Base-by-base conservation (phyloP, 2,329 filamentous ascomycete genomes). In the Dactylonectria macrodidyma region DNA sequence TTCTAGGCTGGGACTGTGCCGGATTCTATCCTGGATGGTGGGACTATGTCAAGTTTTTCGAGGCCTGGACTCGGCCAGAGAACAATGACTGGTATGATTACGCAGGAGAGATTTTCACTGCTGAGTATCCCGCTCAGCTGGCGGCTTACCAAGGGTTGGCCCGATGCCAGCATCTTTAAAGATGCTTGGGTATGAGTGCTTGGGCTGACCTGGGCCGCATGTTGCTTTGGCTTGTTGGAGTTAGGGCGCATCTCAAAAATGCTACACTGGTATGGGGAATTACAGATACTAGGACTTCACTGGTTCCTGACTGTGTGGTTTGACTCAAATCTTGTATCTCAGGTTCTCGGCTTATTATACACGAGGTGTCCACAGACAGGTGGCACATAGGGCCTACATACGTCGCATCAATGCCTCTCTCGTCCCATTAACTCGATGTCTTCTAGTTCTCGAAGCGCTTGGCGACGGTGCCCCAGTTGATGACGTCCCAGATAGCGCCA, bases 391-490 rank as follows among this genome's bases (percentile, higher is more conserved):
- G 19, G 51, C 62, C 33, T 19, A n/a, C 26, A 47, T 55, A 41
- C 30, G 36, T 60, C n/a, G 19, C 33, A 44, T 33, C 50, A 19
- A 44, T 56, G 22, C 47, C 47, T 66, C 57, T 12, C 30, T 33
- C 22, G 34, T 54, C 34, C 47, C 11, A 51, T 38, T 57, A 26
- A 51, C 33, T 62, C 41, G 10, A 48, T 19, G 5, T 19, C 5
- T 26, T 33, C 65, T 86, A 82, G 70, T 86, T 84, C 74, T 84
- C 84, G 78, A 94, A 94, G 72, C 94, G 90, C 87, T 91, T 90
- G 81, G 93, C 91, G 51, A 94, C 95, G 36, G 92, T 90, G 89
- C 95, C 94, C 95, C 95, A 98, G 90, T 97, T 97, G 82, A 97
- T 86, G 57, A 97, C 95, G 75, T 97, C 93, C 95, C 95, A 97